Evolutionary conservation across 371 early-diverging fungal genomes (phyloP), one percentile per base, ranked within the genome.

Genomic region (Mortierella sp.): DNA sequence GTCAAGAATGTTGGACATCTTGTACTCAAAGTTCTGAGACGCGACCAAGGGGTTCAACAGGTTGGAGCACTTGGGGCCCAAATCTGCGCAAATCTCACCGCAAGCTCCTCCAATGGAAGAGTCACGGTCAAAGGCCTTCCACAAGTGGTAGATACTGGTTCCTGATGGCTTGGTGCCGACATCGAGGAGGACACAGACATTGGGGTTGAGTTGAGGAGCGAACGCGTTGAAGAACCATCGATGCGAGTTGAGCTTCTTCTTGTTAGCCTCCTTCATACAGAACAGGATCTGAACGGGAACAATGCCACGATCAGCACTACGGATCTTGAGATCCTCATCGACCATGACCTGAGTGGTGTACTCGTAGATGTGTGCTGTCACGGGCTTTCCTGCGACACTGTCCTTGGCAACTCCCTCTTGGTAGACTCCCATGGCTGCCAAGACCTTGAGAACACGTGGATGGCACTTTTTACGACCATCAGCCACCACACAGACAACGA

Each of bases 141-240:
- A 91, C 10, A 91, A 79, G 29, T 90, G 86, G 66, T 90, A 90
- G 25, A 91, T 83, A 3, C 84, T 82, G 0, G 71, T 69, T 24
- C 81, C 67, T 29, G 81, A 79, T 10, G 92, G 92, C 8, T 82
- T 68, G 10, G 92, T 91, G 10, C 92, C 92, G 22, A 88, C 90
- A 67, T 94, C 95, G 1, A 94, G 65, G 14, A 94, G 74, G 12
- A 94, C 80, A 69, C 92, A 92, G 12, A 93, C 86, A 43, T 88
- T 83, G 12, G 94, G 94, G 16, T 89, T 77, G 27, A 94, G 63
- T 16, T 84, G 53, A 0, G 81, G 79, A 0, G 86, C 91, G 68
- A 94, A 88, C 1, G 92, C 92, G 67, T 90, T 90, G 69, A 93
- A 95, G 79, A 93, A 92, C 94, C 94, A 95, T 22, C 93, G 82